Percentiles rank a stretch among this genome's conserved stretches.
Evolutionary conservation across 768 basidiomycete genomes (phyloP).

Genomic region (Rhodotorula toruloides): DNA sequence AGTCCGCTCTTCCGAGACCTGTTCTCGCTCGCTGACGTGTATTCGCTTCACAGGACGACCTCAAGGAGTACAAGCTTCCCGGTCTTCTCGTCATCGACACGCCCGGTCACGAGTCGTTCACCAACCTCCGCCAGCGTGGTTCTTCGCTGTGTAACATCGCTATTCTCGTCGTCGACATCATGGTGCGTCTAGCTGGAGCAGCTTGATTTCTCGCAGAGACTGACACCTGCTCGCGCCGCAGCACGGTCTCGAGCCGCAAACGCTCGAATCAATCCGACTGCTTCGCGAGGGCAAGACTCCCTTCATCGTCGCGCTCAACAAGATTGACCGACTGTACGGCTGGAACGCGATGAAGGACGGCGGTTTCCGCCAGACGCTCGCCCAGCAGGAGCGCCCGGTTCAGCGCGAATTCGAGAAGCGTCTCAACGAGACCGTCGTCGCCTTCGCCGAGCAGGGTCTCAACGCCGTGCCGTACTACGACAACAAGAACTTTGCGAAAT

Average conservation of each 20-base stretch:
- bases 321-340: slow-evolving; percentile 97
- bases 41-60: slow-evolving; percentile 57
- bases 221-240: slow-evolving; percentile 43
- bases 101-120: slow-evolving; percentile 98
- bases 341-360: slow-evolving; percentile 89
- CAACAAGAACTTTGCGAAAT: slow-evolving; percentile 88
- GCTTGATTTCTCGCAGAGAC: not conserved
- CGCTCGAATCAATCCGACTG: slow-evolving; percentile 86
- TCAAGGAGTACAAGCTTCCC: slow-evolving; percentile 90
- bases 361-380: slow-evolving; percentile 84
- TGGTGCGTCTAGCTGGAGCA: slow-evolving; percentile 53
- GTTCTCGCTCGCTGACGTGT: not conserved
- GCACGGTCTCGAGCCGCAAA: slow-evolving; percentile 98
- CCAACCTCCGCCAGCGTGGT: slow-evolving; percentile 88
- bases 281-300: slow-evolving; percentile 90
- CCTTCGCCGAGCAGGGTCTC: slow-evolving; percentile 95
- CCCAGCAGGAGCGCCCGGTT: slow-evolving; percentile 69
- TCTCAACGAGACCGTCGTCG: slow-evolving; percentile 72
- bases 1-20: not conserved
- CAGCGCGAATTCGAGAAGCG: slow-evolving; percentile 91
- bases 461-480: slow-evolving; percentile 95
- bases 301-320: slow-evolving; percentile 97
- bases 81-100: slow-evolving; percentile 95
- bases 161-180: slow-evolving; percentile 97
- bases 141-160: slow-evolving; percentile 98